Base-by-base conservation (phyloP, 192 early-diverging fungal species). In the Umbelopsis sp. region DNA sequence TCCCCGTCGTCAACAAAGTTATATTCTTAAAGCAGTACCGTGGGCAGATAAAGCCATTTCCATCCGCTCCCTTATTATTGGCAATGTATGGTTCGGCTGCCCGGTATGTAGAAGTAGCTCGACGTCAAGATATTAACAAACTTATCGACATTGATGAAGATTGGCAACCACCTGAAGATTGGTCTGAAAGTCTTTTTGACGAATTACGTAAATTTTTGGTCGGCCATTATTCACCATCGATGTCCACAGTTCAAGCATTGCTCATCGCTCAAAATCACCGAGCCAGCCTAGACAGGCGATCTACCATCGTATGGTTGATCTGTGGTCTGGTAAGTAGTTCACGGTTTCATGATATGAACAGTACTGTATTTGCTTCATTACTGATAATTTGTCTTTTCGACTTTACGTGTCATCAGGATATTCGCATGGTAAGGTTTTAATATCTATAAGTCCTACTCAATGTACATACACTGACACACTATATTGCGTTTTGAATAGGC, bases 1-100 rank as follows among this genome's bases (percentile, higher is more conserved):
- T 93, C 70, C 92, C 92, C 2, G 82, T 93, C 8, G 76, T 93
- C 32, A 84, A 90, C 78, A 90, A 89, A 66, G 75, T 79, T 3
- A 77, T 87, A 16, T 90, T 93, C 69, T 72, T 91, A 71, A 76
- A 78, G 26, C 77, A 78, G 45, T 78, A 78, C 25, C 56, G 77
- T 45, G 77, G 72, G 31, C 45, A 70, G 25, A 56, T 26, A 8
- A 52, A 44, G 20, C 72, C 66, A 7, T 78, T 68, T 50, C 77
- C 77, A 34, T 78, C 72, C 26, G 72, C 77, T 47, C 69, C 77
- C 0, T 49, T 78, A 26, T 45, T 78, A 16, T 71, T 70, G 45
- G 69, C 77, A 24, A 78, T 78, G 20, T 78, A 68, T 51, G 77
- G 77, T 22, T 62, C 77, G 14, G 77, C 77, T 20, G 52, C 65